Conservation (phyloP, 306 rosid genomes). For the Prunus mira region DNA sequence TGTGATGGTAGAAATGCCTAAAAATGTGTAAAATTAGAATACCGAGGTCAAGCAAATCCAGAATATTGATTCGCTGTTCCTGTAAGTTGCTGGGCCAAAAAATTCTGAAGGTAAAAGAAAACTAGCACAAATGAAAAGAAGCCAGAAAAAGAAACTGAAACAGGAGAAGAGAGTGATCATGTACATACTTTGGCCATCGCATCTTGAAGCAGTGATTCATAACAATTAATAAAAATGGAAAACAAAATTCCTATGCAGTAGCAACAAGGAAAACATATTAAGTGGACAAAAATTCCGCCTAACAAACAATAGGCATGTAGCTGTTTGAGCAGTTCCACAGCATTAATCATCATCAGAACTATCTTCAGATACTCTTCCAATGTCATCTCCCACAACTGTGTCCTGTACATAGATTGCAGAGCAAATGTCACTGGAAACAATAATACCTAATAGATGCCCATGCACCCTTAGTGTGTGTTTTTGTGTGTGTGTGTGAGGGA, state of each 20-base stretch:
- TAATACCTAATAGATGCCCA: background rate
- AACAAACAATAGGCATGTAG: background rate
- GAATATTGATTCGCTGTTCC: background rate
- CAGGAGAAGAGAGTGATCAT: background rate
- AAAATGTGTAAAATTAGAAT: no score
- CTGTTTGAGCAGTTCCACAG: slow-evolving; percentile 20
- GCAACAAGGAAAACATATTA: background rate
- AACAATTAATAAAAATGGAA: background rate
- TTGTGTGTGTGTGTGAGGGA: background rate
- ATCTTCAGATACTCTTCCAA: slow-evolving; percentile 50
- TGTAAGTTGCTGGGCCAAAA: background rate
- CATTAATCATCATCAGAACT: slow-evolving; percentile 69
- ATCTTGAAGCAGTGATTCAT: background rate
- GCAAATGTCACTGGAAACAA: background rate
- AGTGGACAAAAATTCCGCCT: background rate
- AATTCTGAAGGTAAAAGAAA: background rate
- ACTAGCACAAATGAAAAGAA: background rate
- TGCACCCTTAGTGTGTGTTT: background rate
- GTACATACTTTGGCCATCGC: background rate
- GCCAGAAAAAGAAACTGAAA: background rate
- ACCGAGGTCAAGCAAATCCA: background rate
- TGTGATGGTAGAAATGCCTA: no score
- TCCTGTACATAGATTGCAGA: slow-evolving; percentile 40
- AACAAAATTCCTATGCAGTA: background rate
- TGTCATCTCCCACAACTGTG: slow-evolving; percentile 43